These are phyloP conservation scores for Trametes elegans DNA, from an alignment of 768 basidiomycete genomes.

Conservation along the genomic window DNA sequence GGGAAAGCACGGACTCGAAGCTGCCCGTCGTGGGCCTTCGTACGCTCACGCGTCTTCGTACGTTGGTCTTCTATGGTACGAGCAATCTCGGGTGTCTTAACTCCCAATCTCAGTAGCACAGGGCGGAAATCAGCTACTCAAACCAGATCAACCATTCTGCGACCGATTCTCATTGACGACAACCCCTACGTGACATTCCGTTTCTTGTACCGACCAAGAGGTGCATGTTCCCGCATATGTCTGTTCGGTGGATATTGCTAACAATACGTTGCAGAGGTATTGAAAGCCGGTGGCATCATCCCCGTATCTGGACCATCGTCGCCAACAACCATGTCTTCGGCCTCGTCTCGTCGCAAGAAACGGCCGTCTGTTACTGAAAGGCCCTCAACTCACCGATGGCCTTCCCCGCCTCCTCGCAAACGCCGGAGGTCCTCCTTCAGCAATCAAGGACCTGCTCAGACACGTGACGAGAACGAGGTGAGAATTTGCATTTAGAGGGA, in stretches of 20 bases:
- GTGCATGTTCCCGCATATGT: too few relatives aligned
- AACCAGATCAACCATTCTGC: background rate
- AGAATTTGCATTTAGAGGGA: too few relatives aligned
- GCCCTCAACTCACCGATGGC: too few relatives aligned
- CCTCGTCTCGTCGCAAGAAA: background rate
- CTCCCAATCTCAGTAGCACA: background rate
- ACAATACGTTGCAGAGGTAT: background rate
- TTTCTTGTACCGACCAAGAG: constrained; percentile 16
- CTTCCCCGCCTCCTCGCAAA: too few relatives aligned
- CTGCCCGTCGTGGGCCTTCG: too few relatives aligned
- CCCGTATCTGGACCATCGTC: background rate
- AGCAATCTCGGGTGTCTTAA: too few relatives aligned
- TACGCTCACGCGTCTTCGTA: too few relatives aligned
- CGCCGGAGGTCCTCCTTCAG: too few relatives aligned
- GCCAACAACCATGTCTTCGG: background rate
- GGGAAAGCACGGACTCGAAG: too few relatives aligned
- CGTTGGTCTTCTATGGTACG: background rate
- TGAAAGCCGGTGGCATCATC: constrained; percentile 7
- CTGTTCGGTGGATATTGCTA: background rate
- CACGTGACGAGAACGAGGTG: too few relatives aligned
- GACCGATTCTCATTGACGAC: constrained; percentile 12
- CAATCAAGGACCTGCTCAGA: too few relatives aligned
- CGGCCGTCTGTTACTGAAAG: too few relatives aligned
- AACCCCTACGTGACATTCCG: constrained; percentile 14
- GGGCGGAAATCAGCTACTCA: background rate